phyloP scores from a whole-genome alignment of 1,139 yeast species.

The Pneumocystis canis region DNA sequence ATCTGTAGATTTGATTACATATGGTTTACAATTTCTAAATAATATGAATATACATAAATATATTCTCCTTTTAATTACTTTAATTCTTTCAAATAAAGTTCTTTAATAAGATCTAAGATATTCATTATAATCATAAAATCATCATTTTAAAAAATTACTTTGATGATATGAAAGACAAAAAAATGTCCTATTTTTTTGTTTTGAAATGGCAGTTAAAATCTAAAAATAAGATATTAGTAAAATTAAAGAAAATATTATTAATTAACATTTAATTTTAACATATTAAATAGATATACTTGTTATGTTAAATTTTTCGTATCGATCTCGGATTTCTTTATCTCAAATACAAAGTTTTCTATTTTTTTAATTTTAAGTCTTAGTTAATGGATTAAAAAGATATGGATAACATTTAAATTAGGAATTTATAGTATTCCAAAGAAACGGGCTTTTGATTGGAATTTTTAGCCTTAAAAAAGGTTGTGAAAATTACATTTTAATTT shows the following conservation, averaged over 20 bases:
- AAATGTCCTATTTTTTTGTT: neutral
- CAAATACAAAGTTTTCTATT: neutral
- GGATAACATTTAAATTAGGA: neutral
- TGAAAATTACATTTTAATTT: neutral
- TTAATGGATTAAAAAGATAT: neutral
- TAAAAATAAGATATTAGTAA: neutral
- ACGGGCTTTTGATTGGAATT: neutral
- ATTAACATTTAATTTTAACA: neutral
- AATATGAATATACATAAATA: neutral
- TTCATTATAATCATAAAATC: no score
- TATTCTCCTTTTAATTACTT: slow-evolving; percentile 24
- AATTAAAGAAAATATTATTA: neutral
- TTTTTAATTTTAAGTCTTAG: neutral
- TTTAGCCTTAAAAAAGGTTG: neutral
- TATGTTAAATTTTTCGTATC: neutral
- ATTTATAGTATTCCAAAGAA: neutral
- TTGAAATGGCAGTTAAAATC: neutral
- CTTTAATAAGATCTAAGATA: slow-evolving; percentile 50
- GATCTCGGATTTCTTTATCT: neutral
- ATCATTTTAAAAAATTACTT: neutral
- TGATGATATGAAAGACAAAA: neutral
- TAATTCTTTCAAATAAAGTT: slow-evolving; percentile 74
- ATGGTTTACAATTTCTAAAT: slow-evolving; percentile 57
- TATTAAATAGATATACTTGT: neutral
- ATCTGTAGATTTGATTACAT: slow-evolving; percentile 55